Evolutionary conservation across 139 green algal species (phyloP).

Genomic region (Pleodorina starrii): DNA sequence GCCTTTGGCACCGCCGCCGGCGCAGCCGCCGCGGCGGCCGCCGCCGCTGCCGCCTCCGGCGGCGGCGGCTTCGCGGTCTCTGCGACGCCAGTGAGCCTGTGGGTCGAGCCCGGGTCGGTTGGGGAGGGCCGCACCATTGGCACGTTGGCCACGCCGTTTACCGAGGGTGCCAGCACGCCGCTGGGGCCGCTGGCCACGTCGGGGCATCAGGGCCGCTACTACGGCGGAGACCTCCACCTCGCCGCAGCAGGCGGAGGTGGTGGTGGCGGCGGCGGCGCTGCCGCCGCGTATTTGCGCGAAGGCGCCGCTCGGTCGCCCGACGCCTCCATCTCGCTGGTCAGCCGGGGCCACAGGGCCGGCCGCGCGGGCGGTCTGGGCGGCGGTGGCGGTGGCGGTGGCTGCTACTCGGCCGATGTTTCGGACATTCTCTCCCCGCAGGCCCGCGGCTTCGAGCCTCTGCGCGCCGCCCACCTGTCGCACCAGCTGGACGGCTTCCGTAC

Average conservation of each 20-base stretch:
- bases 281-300: not conserved
- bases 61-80: not conserved
- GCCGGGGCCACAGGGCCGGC: not conserved
- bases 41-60: not conserved
- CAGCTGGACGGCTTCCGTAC: not conserved
- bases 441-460: not conserved
- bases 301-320: not conserved
- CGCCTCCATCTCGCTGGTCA: not conserved
- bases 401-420: not conserved
- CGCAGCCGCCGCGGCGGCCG: not conserved
- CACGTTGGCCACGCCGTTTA: not conserved
- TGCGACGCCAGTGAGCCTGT: slow-evolving; percentile 7
- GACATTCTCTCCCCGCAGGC: not conserved
- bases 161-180: not conserved
- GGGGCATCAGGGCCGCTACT: not conserved
- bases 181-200: not conserved
- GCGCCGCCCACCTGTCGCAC: not conserved
- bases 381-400: not conserved
- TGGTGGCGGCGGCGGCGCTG: not conserved
- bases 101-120: slow-evolving; percentile 3
- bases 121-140: not conserved
- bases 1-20: not conserved
- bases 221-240: not conserved
- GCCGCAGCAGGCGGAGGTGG: not conserved
- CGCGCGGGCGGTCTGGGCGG: not conserved